These are phyloP conservation scores for Saksenaea oblongispora DNA, from an alignment of 371 early-diverging fungal genomes.

Conservation along the genomic window DNA sequence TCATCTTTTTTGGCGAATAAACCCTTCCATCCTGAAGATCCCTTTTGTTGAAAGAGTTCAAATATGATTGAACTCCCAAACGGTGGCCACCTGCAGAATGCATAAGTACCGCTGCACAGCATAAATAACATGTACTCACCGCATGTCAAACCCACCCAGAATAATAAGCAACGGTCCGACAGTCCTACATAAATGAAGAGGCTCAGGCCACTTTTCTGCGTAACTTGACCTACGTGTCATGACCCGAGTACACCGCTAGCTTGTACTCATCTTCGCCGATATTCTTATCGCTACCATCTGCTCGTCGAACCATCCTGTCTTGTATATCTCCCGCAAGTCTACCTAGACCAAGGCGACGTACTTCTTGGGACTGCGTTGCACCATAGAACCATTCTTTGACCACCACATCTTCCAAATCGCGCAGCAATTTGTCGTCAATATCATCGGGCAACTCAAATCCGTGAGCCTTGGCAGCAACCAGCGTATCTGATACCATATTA, in stretches of 20 bases:
- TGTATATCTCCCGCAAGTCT: conserved; percentile 55
- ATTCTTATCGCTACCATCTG: conserved; percentile 28
- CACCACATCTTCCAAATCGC: conserved; percentile 39
- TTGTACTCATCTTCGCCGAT: conserved; percentile 47
- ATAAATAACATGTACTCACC: conserved; percentile 30
- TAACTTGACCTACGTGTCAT: conserved; percentile 61
- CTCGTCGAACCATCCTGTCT: conserved; percentile 40
- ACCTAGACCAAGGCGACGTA: conserved; percentile 55
- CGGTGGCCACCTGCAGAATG: conserved; percentile 46
- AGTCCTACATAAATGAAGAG: conserved; percentile 44
- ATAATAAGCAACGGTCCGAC: conserved; percentile 66
- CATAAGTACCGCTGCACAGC: conserved; percentile 20
- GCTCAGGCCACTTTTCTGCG: conserved; percentile 1
- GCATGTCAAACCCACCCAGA: conserved; percentile 52
- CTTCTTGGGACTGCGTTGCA: conserved; percentile 28
- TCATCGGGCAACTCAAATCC: conserved; percentile 52
- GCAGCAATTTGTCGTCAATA: conserved; percentile 36
- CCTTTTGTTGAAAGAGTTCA: conserved; percentile 63
- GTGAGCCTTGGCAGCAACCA: conserved; percentile 49
- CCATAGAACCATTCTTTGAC: conserved; percentile 50
- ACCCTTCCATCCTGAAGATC: not conserved
- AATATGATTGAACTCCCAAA: conserved; percentile 60
- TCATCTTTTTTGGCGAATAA: conserved; percentile 17
- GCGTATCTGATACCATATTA: conserved; percentile 28
- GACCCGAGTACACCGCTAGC: conserved; percentile 75